phyloP scores from a whole-genome alignment of 108 stramenopile species.

The Aurantiochytrium sp. region DNA sequence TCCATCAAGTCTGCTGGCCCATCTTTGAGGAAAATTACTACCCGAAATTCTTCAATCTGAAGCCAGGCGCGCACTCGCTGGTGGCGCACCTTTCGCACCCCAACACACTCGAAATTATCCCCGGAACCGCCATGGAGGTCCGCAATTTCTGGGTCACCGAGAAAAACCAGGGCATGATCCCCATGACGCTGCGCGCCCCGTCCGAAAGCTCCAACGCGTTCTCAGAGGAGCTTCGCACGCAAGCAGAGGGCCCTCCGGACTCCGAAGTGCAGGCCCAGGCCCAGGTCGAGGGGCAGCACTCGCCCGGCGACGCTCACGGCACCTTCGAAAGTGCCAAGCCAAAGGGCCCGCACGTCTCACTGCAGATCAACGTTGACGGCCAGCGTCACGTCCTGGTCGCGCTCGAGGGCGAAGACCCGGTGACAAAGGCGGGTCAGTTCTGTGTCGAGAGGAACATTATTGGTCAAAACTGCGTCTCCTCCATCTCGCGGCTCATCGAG shows the following conservation, averaged over 20 bases:
- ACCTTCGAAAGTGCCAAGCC: background rate
- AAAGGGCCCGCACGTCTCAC: background rate
- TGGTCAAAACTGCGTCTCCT: background rate
- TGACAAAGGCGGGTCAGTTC: background rate
- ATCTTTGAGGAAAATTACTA: constrained; percentile 23
- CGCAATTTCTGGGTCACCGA: background rate
- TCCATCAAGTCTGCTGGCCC: background rate
- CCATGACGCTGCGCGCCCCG: background rate
- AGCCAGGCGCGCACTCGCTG: background rate
- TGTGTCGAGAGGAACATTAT: background rate
- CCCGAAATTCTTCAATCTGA: constrained; percentile 20
- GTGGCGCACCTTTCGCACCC: constrained; percentile 4
- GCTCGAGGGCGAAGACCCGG: background rate
- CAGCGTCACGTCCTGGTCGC: background rate
- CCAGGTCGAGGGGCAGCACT: background rate
- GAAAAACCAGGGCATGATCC: background rate
- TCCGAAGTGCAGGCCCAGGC: background rate
- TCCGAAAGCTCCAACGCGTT: constrained; percentile 12
- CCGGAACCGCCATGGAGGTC: background rate
- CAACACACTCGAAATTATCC: constrained; percentile 11
- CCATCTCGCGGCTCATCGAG: background rate
- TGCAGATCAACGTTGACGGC: constrained; percentile 25
- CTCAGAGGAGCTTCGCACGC: background rate
- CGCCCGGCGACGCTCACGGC: background rate
- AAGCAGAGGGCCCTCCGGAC: background rate